phyloP scores from a whole-genome alignment of 352 stramenopile genomes.

The Phytopythium montanum region DNA sequence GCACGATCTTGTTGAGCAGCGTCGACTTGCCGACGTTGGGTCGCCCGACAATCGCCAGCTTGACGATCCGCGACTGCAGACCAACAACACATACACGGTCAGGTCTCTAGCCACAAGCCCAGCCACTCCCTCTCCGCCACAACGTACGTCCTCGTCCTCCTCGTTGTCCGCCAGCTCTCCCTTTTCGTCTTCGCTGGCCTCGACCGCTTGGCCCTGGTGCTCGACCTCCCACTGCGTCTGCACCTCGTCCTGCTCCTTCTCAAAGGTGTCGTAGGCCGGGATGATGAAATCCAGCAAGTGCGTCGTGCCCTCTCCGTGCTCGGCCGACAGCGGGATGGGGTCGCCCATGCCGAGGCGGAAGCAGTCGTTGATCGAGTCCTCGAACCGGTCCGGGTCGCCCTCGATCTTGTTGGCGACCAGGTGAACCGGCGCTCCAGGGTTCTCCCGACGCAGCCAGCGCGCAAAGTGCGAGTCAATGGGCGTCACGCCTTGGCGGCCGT shows the following conservation, averaged over 20 bases:
- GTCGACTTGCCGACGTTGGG: constrained; percentile 84
- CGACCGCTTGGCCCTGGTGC: constrained; percentile 9
- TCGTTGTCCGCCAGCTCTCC: constrained; percentile 8
- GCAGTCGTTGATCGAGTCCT: constrained; percentile 70
- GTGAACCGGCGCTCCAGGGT: constrained; percentile 55
- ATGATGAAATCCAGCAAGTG: constrained; percentile 70
- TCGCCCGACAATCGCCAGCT: constrained; percentile 74
- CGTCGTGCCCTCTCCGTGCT: constrained; percentile 74
- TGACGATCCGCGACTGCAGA: constrained; percentile 54
- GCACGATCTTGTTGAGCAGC: constrained; percentile 78
- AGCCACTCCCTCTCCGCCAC: background rate
- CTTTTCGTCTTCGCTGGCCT: constrained; percentile 5
- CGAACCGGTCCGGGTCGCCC: constrained; percentile 60
- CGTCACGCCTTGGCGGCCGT: constrained; percentile 74
- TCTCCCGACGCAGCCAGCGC: constrained; percentile 64
- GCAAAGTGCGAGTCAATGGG: constrained; percentile 79
- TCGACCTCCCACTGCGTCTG: constrained; percentile 18
- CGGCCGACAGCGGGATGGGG: constrained; percentile 67
- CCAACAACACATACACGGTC: background rate
- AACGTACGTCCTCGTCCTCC: constrained; percentile 59
- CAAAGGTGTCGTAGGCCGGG: constrained; percentile 62
- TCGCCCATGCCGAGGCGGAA: constrained; percentile 67
- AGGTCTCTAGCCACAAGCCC: background rate
- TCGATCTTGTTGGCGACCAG: constrained; percentile 81
- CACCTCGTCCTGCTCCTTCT: constrained; percentile 42